Base-by-base conservation (phyloP, 192 early-diverging fungal species). In the Coemansia sp. region DNA sequence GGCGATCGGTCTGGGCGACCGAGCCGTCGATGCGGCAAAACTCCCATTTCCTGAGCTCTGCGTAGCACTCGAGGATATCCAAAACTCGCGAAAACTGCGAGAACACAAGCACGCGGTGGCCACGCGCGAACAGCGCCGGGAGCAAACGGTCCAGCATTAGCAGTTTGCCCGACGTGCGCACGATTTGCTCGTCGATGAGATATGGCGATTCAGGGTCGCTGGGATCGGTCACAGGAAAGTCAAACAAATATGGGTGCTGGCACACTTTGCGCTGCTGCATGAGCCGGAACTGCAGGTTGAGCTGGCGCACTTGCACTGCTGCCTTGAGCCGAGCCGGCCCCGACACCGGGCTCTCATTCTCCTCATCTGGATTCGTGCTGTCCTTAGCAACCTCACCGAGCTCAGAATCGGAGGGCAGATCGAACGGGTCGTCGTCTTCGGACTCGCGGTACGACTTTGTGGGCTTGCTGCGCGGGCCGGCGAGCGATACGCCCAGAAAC, bases 181-280 rank as follows among this genome's bases (percentile, higher is more conserved):
- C 86, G 15, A 93, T 67, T 25, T 86, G 84, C 60, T 85, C 66
- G 17, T 81, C 74, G 4, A 80, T 70, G 5, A 86, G 86, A 41
- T 69, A 88, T 19, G 83, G 86, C 1, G 89, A 88, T 5, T 68
- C 64, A 2, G 86, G 84, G 65, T 92, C 89, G 1, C 21, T 27
- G 15, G 69, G 73, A 35, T 75, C 45, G 22, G 72, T 80, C 45
- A 86, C 65, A 1, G 88, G 89, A 75, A 92, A 88, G 50, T 92
- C 87, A 67, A 96, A 96, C 11, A 97, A 75, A 64, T 92, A 98
- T 9, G 96, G 95, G 73, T 98, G 96, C 71, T 97, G 94, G 82
- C 96, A 98, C 51, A 92, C 85, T 70, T 97, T 97, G 58, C 95
- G 91, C 29, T 97, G 80, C 70, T 97, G 95, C 90, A 97, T 92